A percentile compares a stretch with the other conserved stretches of the same genome.
phyloP scores from a whole-genome alignment of 1,284 basidiomycete species.

The Cryptococcus hybrid region DNA sequence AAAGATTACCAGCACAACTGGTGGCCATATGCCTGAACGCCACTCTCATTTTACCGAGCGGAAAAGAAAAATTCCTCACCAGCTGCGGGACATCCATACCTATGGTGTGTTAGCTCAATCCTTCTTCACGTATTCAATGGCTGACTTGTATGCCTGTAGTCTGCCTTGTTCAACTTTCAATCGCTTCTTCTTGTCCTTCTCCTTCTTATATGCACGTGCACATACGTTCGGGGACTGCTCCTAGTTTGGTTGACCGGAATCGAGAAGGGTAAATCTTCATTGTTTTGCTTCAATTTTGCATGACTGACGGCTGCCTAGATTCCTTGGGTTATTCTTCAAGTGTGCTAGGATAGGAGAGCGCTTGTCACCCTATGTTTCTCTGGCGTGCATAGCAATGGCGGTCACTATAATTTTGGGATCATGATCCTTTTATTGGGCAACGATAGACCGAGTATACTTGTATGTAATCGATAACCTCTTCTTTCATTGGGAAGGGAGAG shows the following conservation, averaged over 20 bases:
- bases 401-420: slow-evolving; percentile 58
- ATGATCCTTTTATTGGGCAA: slow-evolving; percentile 4
- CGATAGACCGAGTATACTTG: not conserved
- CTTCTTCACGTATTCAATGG: not conserved
- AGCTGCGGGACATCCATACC: no score
- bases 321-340: slow-evolving; percentile 90
- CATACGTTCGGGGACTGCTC: slow-evolving; percentile 90
- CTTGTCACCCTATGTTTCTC: slow-evolving; percentile 75
- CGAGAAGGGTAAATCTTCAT: slow-evolving; percentile 74
- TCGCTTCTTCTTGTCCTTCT: slow-evolving; percentile 90
- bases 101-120: not conserved
- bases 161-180: slow-evolving; percentile 97
- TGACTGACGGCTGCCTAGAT: slow-evolving; percentile 54
- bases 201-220: slow-evolving; percentile 94
- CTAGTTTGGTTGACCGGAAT: slow-evolving; percentile 87
- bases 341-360: slow-evolving; percentile 86
- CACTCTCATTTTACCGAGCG: no score
- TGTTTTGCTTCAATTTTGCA: not conserved
- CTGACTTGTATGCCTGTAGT: slow-evolving; percentile 56
- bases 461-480: not conserved
- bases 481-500: no score
- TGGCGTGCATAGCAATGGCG: slow-evolving; percentile 80
- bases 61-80: no score
- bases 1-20: not conserved
- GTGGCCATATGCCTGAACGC: no score